Evolutionary conservation across 805 yeast species (phyloP).

Genomic region (Priceomyces castillae): DNA sequence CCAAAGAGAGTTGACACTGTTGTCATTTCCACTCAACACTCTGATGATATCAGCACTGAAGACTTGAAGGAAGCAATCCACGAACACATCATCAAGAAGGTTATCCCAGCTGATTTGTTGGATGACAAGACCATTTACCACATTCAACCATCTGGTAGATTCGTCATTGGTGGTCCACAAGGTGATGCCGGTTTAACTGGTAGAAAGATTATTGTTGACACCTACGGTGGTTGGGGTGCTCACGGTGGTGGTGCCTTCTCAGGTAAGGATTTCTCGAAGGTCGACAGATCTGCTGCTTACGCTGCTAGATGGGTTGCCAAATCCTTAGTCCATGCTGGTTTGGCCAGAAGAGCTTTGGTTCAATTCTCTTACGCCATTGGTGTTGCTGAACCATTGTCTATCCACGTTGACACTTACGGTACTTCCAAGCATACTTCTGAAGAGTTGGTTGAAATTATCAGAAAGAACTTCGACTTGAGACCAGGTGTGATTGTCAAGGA

Average conservation of each 20-base stretch:
- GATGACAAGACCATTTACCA: conserved; percentile 96
- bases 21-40: conserved; percentile 97
- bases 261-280: conserved; percentile 99
- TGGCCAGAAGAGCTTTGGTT: conserved; percentile 95
- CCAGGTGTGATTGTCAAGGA: conserved; percentile 98
- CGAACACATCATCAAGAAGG: conserved; percentile 84
- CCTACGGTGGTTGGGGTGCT: conserved; percentile 99
- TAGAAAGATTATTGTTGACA: conserved; percentile 98
- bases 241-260: conserved; percentile 99
- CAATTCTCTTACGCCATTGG: conserved; percentile 99
- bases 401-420: conserved; percentile 97
- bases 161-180: conserved; percentile 99
- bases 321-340: conserved; percentile 90
- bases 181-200: conserved; percentile 99
- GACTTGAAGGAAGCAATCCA: conserved; percentile 79
- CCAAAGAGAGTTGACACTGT: conserved; percentile 97
- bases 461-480: conserved; percentile 95
- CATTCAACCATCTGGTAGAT: conserved; percentile 99
- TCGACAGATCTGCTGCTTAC: conserved; percentile 99
- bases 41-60: conserved; percentile 92
- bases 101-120: conserved; percentile 83
- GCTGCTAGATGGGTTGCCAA: conserved; percentile 99
- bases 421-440: conserved; percentile 87
- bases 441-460: conserved; percentile 87
- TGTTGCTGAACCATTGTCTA: conserved; percentile 98